Percentiles rank a stretch among this genome's conserved stretches.
Conservation (phyloP, 192 early-diverging fungal genomes). For the Coemansia reversa region DNA sequence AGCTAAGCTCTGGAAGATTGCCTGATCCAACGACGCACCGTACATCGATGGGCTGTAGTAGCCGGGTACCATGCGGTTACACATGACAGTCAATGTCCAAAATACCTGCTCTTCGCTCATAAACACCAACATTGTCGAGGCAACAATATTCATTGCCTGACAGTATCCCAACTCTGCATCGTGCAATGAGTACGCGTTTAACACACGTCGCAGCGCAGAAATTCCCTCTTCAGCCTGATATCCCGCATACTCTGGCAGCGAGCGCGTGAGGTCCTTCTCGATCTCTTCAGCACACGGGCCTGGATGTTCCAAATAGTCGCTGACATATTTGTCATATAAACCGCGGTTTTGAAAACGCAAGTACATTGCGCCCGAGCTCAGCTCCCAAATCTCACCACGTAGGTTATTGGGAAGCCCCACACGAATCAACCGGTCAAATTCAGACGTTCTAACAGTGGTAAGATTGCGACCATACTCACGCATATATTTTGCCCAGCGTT, state of each 20-base stretch:
- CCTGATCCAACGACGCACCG: slow-evolving; percentile 92
- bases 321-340: slow-evolving; percentile 62
- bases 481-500: slow-evolving; percentile 51
- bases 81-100: slow-evolving; percentile 88
- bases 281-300: slow-evolving; percentile 89
- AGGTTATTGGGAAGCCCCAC: slow-evolving; percentile 85
- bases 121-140: slow-evolving; percentile 90
- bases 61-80: slow-evolving; percentile 87
- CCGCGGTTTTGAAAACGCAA: slow-evolving; percentile 83
- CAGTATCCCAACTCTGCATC: slow-evolving; percentile 97
- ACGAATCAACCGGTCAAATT: slow-evolving; percentile 85
- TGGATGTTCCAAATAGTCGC: slow-evolving; percentile 65
- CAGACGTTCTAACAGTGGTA: slow-evolving; percentile 75
- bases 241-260: slow-evolving; percentile 89
- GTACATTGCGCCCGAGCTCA: slow-evolving; percentile 83
- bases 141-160: slow-evolving; percentile 99
- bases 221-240: slow-evolving; percentile 93
- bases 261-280: slow-evolving; percentile 93
- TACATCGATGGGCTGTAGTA: slow-evolving; percentile 99
- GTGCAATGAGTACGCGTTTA: slow-evolving; percentile 82
- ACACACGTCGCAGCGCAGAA: slow-evolving; percentile 85
- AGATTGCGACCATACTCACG: slow-evolving; percentile 82
- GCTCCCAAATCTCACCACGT: slow-evolving; percentile 94
- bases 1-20: slow-evolving; percentile 88
- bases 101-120: slow-evolving; percentile 97